Percentiles rank a stretch among this genome's conserved stretches.
Evolutionary conservation across 306 rosid species (phyloP).

Genomic region (Cyamopsis tetragonoloba): DNA sequence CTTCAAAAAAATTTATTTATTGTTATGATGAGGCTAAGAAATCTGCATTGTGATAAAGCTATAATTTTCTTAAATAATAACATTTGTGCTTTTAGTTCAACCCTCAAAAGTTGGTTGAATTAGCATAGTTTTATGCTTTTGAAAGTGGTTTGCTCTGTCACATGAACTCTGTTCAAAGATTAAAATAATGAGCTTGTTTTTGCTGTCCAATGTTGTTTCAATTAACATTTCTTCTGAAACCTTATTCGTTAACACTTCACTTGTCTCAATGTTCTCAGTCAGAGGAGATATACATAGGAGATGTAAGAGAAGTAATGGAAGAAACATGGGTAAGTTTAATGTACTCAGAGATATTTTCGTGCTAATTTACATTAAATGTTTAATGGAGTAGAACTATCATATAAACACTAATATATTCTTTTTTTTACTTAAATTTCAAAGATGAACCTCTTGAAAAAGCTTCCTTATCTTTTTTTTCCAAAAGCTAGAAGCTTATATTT

Average conservation of each 20-base stretch:
- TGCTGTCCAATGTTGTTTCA: too few relatives aligned
- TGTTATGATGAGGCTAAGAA: not conserved
- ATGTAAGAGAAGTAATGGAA: constrained; percentile 91
- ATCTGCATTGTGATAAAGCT: constrained; percentile 20
- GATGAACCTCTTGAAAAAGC: too few relatives aligned
- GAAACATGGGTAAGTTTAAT: constrained; percentile 79
- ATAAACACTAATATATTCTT: too few relatives aligned
- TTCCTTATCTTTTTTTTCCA: too few relatives aligned
- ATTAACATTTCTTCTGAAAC: too few relatives aligned
- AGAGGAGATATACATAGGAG: constrained; percentile 91
- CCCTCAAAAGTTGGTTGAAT: constrained; percentile 39
- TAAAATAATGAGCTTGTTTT: constrained; percentile 3
- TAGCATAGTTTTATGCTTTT: too few relatives aligned
- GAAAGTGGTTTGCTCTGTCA: constrained; percentile 34
- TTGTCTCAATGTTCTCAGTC: constrained; percentile 48
- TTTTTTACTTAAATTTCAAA: too few relatives aligned
- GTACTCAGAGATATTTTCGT: not conserved
- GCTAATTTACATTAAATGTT: not conserved
- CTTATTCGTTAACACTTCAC: too few relatives aligned
- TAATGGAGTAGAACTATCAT: too few relatives aligned
- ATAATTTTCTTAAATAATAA: not conserved
- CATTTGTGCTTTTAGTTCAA: not conserved
- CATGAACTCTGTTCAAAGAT: constrained; percentile 30
- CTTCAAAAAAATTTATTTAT: not conserved
- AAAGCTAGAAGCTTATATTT: too few relatives aligned